Evolutionary conservation across 768 basidiomycete species (phyloP), one percentile per base, ranked within the genome.

Genomic region (Clavulina sp.): DNA sequence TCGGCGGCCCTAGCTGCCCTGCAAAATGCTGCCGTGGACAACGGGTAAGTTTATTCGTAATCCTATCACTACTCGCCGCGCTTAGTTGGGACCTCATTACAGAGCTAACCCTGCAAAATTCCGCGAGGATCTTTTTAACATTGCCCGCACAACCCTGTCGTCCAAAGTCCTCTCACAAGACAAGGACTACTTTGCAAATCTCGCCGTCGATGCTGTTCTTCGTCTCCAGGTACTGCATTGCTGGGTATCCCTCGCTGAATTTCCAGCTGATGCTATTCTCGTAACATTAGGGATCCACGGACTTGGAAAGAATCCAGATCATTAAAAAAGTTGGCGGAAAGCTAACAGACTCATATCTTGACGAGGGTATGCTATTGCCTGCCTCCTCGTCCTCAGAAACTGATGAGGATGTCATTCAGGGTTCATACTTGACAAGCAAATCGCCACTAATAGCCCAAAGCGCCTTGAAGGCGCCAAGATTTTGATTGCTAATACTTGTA

Each of bases 301-400:
- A 97, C 67, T 72, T 99, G 31, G 93, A 99, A 58, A 91, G 96
- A 65, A 96, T 99, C 57, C 93, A 99, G 67, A 82, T 97, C 65
- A 99, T 97, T 71, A 99, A 99, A 75, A 96, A 96, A 68, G 87
- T 86, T n/a, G 93, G 93, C 52, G 93, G 93, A 48, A 99, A 96
- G 70, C 73, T 99, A 60, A 93, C 89, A 0, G 93, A 97, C 61
- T 93, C 89, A 4, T 99, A 97, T 70, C 77, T 99, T 31, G 92
- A 95, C 61, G 95, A 97, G 70, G 93, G 88, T 80, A 57, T 16
- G 68, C 32, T 13, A 26, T 1, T 7, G 31, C 2, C 44, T 18
- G 24, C 19, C 18, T 49, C 33, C 7, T 21, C 6, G 38, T 2
- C 23, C 19, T 6, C 40, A n/a, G 9, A 51, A n/a, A 50, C 49